Evolutionary conservation across 2,329 filamentous ascomycete species (phyloP).

Genomic region (Arthrinium puccinioides): DNA sequence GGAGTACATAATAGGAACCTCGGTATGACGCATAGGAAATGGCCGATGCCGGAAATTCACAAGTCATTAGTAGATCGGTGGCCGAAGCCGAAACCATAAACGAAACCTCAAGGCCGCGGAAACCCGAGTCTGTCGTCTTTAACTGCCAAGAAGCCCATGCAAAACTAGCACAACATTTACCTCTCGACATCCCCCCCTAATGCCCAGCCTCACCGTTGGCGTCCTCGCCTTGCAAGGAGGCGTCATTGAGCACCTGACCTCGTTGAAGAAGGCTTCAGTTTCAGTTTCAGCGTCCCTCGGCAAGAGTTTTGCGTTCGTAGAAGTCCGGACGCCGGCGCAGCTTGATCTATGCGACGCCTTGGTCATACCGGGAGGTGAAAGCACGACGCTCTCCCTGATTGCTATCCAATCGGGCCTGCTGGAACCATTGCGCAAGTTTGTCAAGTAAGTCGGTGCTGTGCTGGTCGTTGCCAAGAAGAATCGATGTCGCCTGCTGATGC

Average conservation of each 20-base stretch:
- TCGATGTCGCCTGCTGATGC: not conserved
- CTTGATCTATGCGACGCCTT: conserved; percentile 71
- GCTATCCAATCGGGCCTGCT: conserved; percentile 74
- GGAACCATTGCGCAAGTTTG: conserved; percentile 79
- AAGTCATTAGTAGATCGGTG: no score
- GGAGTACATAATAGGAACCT: no score
- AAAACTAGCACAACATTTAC: no score
- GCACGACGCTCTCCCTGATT: conserved; percentile 85
- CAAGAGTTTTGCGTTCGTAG: conserved; percentile 53
- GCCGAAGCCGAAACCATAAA: no score
- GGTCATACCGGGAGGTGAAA: conserved; percentile 90
- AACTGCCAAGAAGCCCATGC: no score
- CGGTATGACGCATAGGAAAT: no score
- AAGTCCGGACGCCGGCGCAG: conserved; percentile 71
- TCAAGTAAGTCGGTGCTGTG: conserved; percentile 64
- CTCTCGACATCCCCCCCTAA: no score
- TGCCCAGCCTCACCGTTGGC: conserved; percentile 35
- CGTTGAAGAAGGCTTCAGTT: conserved; percentile 60
- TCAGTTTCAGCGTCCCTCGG: conserved; percentile 28
- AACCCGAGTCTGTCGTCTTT: no score
- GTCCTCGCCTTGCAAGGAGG: conserved; percentile 81
- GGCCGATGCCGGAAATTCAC: no score
- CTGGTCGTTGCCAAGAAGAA: not conserved
- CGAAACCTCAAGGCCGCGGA: no score
- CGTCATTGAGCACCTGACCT: conserved; percentile 78